Evolutionary conservation across 495 filamentous ascomycete genomes (phyloP), one percentile per base, ranked within the genome.

Genomic region (Aspergillus wentii): DNA sequence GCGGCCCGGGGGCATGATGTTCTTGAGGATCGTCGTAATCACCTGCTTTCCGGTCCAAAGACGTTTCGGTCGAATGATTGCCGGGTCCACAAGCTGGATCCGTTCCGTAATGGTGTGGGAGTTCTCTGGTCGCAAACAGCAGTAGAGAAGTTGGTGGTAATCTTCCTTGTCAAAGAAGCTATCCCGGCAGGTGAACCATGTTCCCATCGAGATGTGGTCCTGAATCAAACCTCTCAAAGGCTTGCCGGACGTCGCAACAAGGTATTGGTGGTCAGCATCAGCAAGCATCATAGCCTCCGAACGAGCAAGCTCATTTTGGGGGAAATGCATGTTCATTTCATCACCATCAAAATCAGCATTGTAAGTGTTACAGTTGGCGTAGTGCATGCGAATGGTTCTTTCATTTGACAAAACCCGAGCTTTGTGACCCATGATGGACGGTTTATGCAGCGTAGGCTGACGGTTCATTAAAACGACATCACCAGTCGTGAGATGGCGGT

Each of bases 271-370:
- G 56, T 99, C 91, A 11, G 94, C 95, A 58, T 95, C 90, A 8
- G 94, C 92, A 50, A 99, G 82, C 56, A 84, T 82, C 35, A 89
- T 71, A 3, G 92, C 92, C 62, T 99, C 94, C 3, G 88, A 81
- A 41, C 92, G 75, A 17, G 91, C 94, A 54, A 96, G 69, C 56
- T 96, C 94, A 50, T 94, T 96, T 48, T 99, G 94, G 8, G 94
- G 94, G 56, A 99, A 95, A 59, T 99, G 94, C 92, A 99, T 94
- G 59, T 99, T 99, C 94, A 99, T 99, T 64, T 99, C 94, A 51
- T 99, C 94, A 59, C 94, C 94, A 58, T 99, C 94, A 62, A 97
- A 99, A 76, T 99, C 94, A n/a, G 94, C 94, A 50, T 99, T 99
- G 74, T 99, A 98, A 8, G 94, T 95, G 57, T 96, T 97, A 62